These are phyloP conservation scores for Talaromyces sp. DNA, from an alignment of 2,329 filamentous ascomycete genomes.

Conservation along the genomic window DNA sequence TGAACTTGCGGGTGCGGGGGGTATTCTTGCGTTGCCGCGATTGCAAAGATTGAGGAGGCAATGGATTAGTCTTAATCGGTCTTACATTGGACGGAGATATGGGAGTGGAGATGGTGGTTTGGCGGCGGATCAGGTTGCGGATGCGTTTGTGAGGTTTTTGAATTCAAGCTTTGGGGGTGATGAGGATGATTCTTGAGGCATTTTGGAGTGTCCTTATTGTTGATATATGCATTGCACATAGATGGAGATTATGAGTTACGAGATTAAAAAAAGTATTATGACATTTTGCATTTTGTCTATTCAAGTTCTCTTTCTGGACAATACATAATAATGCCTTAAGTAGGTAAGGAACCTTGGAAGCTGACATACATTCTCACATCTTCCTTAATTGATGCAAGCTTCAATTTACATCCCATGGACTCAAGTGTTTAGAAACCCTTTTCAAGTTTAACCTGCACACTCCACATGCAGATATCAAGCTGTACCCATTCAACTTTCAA, in stretches of 20 bases:
- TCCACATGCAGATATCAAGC: no score
- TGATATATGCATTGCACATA: no score
- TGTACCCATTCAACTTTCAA: no score
- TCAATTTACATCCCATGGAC: no score
- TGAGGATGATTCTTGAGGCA: constrained; percentile 7
- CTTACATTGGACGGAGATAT: constrained; percentile 41
- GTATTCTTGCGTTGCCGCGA: constrained; percentile 44
- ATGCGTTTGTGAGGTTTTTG: constrained; percentile 51
- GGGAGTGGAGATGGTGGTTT: constrained; percentile 37
- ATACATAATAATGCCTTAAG: no score
- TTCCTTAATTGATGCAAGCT: no score
- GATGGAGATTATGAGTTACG: not conserved
- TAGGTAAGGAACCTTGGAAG: no score
- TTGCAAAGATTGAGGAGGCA: constrained; percentile 49
- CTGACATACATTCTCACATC: no score
- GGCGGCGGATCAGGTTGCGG: constrained; percentile 38
- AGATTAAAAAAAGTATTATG: not conserved
- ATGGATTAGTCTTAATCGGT: constrained; percentile 51
- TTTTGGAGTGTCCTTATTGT: not conserved
- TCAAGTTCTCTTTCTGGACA: no score
- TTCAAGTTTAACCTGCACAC: no score
- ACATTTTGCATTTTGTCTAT: not conserved
- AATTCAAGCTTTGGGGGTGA: constrained; percentile 47
- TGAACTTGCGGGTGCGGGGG: constrained; percentile 45
- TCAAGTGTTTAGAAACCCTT: no score